Percentiles rank a stretch among this genome's conserved stretches.
These are phyloP conservation scores for Ceriops decandra DNA, from an alignment of 345 rosid genomes.

Conservation along the genomic window DNA sequence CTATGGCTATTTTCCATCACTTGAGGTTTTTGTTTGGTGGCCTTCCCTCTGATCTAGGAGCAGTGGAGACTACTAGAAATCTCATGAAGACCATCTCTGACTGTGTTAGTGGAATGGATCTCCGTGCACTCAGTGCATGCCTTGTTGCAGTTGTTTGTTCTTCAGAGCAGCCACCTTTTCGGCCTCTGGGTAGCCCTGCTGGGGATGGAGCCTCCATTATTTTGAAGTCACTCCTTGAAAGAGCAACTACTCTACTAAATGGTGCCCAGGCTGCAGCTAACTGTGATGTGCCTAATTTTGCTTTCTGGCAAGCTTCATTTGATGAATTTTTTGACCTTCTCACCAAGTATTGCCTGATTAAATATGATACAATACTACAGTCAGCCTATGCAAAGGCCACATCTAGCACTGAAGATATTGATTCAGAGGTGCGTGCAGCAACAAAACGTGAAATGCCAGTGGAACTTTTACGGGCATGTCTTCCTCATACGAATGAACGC, in stretches of 20 bases:
- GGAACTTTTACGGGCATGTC: slow-evolving; percentile 89
- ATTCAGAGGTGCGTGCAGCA: slow-evolving; percentile 43
- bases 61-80: slow-evolving; percentile 56
- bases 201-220: slow-evolving; percentile 85
- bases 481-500: slow-evolving; percentile 77
- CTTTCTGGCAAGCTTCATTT: slow-evolving; percentile 94
- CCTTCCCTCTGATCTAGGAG: slow-evolving; percentile 53
- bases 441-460: slow-evolving; percentile 92
- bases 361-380: slow-evolving; percentile 76
- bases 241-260: slow-evolving; percentile 65
- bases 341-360: slow-evolving; percentile 83
- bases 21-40: slow-evolving; percentile 85
- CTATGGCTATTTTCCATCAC: slow-evolving; percentile 94
- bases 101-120: slow-evolving; percentile 77
- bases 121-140: slow-evolving; percentile 83
- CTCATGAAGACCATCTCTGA: slow-evolving; percentile 62
- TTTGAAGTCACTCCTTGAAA: slow-evolving; percentile 77
- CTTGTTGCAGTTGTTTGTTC: slow-evolving; percentile 98
- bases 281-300: slow-evolving; percentile 50
- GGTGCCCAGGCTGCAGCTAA: slow-evolving; percentile 38
- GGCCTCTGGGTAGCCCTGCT: slow-evolving; percentile 83
- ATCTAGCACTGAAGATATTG: slow-evolving; percentile 44
- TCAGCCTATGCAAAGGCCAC: slow-evolving; percentile 47
- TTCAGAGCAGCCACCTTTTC: slow-evolving; percentile 92
- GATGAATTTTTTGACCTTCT: slow-evolving; percentile 80